Evolutionary conservation across 2,329 filamentous ascomycete genomes (phyloP).

Genomic region (Graphilbum fragrans): DNA sequence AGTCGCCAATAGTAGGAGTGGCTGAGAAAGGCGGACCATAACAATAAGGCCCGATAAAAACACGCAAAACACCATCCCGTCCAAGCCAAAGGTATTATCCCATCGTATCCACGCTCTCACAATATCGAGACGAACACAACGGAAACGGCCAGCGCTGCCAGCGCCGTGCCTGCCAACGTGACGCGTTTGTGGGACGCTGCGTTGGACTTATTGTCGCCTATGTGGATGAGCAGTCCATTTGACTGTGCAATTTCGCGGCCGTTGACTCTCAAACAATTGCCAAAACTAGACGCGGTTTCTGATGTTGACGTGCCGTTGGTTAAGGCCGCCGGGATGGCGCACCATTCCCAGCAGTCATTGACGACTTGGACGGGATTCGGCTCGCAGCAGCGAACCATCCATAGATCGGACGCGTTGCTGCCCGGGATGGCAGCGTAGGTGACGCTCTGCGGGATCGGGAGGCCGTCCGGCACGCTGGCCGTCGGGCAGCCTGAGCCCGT

Average conservation of each 20-base stretch:
- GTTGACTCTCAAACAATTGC: neutral
- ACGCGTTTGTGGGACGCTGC: neutral
- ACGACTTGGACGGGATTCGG: constrained; percentile 1
- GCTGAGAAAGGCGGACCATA: too few species aligned
- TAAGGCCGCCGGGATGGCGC: neutral
- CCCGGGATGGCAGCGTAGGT: constrained; percentile 1
- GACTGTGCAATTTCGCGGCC: neutral
- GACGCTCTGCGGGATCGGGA: constrained; percentile 1
- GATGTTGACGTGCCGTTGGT: neutral
- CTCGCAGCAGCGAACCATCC: constrained; percentile 1
- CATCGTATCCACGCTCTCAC: neutral
- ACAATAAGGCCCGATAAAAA: too few species aligned
- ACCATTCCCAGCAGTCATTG: constrained; percentile 3
- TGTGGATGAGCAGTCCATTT: constrained; percentile 1
- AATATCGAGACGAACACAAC: neutral
- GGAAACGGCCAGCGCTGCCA: constrained; percentile 14
- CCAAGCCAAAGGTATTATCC: neutral
- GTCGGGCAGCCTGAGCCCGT: constrained; percentile 1
- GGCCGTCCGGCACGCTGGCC: neutral
- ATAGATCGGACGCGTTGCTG: constrained; percentile 1
- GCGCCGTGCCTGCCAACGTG: constrained; percentile 18
- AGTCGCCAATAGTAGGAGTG: too few species aligned
- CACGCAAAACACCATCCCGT: too few species aligned
- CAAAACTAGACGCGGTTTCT: neutral
- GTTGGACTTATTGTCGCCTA: neutral